Evolutionary conservation across 164 flowering plant genomes (phyloP), one percentile per base, ranked within the genome.

Genomic region (Aristolochia californica): DNA sequence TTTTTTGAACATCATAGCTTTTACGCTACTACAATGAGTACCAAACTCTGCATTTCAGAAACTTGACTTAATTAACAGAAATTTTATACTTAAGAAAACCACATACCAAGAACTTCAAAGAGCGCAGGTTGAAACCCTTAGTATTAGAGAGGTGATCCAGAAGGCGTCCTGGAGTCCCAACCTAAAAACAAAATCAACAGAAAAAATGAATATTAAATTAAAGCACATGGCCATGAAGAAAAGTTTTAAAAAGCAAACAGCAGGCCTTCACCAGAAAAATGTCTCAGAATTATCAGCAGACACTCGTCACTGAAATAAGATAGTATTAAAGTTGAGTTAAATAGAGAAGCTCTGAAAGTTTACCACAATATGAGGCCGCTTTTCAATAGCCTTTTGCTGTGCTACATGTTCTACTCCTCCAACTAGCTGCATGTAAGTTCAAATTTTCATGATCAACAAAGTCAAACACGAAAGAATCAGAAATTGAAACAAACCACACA

Each of bases 151-250:
- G 67, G 75, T 93, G 97, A 72, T 89, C 97, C 68, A 81, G 28
- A 45, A 93, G 83, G 7, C 97, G 91, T 18, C 99, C 97, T 73
- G 96, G 99, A 0, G 97, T 93, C 56, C 76, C 96, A 53, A 87
- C 99, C 99, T 89, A 57, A 22, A 63, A 45, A 62, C 25, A 59
- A 27, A 27, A 54, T 4, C 20, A 54, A 24, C 14, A 54, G 11
- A 5, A 54, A 25, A 28, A 1, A 26, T 26, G 55, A 26, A 28
- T 27, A 12, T 16, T 5, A 28, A 54, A 30, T 0, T 0, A 54
- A 24, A 24, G 40, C 40, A 34, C 10, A 34, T 34, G 1, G 40
- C 7, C 2, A 34, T 34, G 40, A 34, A 7, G 4, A 34, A 34
- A 34, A 34, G 7, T 34, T 34, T 2, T 34, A 2, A 34, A 12